These are phyloP conservation scores for Saccharomycopsis vini DNA, from an alignment of 805 yeast genomes.

Conservation along the genomic window DNA sequence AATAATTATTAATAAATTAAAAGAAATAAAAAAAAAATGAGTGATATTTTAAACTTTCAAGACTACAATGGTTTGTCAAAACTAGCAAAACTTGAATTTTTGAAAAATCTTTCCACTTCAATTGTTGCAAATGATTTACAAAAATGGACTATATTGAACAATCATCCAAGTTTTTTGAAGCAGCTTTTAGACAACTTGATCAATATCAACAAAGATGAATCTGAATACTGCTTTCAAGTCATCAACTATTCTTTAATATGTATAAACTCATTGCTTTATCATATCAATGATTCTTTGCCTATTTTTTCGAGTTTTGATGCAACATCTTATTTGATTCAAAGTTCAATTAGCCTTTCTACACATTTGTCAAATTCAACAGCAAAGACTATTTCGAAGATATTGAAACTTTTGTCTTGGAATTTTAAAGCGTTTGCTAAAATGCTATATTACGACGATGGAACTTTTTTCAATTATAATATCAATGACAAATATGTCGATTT, in stretches of 20 bases:
- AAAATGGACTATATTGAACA: conserved; percentile 1
- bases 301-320: not conserved
- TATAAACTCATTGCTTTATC: conserved; percentile 5
- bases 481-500: not conserved
- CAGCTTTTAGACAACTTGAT: not conserved
- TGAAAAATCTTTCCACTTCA: conserved; percentile 1
- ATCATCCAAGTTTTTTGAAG: not conserved
- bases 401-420: conserved; percentile 9
- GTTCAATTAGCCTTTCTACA: not conserved
- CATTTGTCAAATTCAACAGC: not conserved
- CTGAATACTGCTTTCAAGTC: not conserved
- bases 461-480: not conserved
- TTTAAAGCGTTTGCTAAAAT: conserved; percentile 10
- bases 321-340: not conserved
- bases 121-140: conserved; percentile 8
- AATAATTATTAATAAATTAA: too few species aligned
- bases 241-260: conserved; percentile 4
- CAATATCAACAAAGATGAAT: not conserved
- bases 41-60: too few species aligned
- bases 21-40: too few species aligned
- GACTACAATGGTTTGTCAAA: too few species aligned
- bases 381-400: not conserved
- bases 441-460: not conserved
- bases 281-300: conserved; percentile 1
- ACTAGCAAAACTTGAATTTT: not conserved